phyloP scores from a whole-genome alignment of 2,329 filamentous ascomycete genomes.

The Trichoderma guizhouense region DNA sequence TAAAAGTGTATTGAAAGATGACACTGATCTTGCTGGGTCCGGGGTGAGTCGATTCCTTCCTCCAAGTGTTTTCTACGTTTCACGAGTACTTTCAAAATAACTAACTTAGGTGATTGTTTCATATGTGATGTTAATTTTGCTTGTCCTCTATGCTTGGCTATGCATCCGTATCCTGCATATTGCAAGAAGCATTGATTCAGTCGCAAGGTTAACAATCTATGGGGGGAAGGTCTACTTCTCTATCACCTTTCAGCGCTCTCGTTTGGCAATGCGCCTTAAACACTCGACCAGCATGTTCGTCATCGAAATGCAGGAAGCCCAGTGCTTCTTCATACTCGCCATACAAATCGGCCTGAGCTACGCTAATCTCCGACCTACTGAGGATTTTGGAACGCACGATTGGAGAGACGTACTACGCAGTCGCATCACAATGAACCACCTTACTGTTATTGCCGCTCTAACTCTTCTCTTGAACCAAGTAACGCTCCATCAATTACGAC shows the following conservation, averaged over 20 bases:
- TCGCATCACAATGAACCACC: neutral
- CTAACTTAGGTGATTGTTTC: neutral
- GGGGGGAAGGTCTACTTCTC: neutral
- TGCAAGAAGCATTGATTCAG: neutral
- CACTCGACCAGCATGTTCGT: neutral
- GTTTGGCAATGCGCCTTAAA: neutral
- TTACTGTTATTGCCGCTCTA: neutral
- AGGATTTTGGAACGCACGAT: neutral
- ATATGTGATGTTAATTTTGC: neutral
- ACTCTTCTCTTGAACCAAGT: neutral
- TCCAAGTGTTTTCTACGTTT: neutral
- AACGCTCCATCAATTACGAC: neutral
- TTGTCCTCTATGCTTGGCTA: neutral
- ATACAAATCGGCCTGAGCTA: neutral
- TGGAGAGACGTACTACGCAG: neutral
- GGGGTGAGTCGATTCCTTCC: neutral
- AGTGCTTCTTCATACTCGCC: conserved; percentile 14
- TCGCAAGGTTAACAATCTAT: neutral
- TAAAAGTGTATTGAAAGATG: neutral
- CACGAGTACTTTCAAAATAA: neutral
- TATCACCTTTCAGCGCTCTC: neutral
- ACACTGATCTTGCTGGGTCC: conserved; percentile 6
- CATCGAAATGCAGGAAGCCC: conserved; percentile 14
- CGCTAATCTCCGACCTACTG: neutral
- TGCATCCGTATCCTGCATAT: neutral